phyloP scores from a whole-genome alignment of 2,329 filamentous ascomycete genomes.

The Cercospora nicotianae region DNA sequence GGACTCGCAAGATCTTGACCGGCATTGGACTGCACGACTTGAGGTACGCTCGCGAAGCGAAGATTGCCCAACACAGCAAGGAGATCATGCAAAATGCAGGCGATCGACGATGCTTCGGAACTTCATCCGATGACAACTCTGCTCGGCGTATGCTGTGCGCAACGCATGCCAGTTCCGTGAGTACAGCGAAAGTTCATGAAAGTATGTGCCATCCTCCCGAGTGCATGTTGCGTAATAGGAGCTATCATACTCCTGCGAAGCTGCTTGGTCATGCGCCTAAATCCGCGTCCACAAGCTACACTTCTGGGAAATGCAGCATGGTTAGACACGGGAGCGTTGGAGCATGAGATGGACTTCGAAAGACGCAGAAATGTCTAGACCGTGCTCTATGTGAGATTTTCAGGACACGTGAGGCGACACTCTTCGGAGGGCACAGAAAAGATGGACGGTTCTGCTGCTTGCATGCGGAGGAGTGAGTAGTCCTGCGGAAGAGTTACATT shows the following conservation, averaged over 20 bases:
- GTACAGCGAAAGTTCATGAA: background rate
- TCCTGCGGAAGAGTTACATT: background rate
- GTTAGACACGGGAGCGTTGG: background rate
- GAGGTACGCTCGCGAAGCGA: background rate
- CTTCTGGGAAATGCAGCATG: background rate
- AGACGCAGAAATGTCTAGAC: background rate
- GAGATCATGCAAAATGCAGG: background rate
- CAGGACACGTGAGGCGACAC: background rate
- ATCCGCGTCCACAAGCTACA: background rate
- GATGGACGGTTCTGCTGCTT: background rate
- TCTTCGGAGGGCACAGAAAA: background rate
- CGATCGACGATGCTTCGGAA: background rate
- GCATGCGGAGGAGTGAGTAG: background rate
- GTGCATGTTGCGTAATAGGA: background rate
- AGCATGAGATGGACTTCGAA: background rate
- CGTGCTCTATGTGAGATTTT: background rate
- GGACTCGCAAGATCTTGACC: background rate
- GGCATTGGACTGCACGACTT: background rate
- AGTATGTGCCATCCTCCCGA: background rate
- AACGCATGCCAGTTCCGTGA: background rate
- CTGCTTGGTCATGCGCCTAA: background rate
- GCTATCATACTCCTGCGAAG: background rate
- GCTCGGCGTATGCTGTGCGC: background rate
- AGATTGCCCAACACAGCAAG: background rate
- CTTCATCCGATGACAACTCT: background rate